Base-by-base conservation (phyloP, 192 early-diverging fungal species). In the Coemansia sp. region DNA sequence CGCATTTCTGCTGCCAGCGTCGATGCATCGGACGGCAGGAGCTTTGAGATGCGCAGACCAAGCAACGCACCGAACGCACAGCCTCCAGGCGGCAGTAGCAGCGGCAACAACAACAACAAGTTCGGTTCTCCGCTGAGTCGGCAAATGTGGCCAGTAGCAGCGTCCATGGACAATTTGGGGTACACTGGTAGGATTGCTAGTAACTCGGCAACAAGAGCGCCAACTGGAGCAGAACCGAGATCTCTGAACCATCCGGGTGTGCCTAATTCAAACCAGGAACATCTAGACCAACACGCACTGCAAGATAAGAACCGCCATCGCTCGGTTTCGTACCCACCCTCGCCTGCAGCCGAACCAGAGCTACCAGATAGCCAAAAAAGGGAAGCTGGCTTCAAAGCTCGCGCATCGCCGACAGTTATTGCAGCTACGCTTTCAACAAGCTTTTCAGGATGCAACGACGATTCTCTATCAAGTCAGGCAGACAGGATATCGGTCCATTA, bases 341-440 rank as follows among this genome's bases (percentile, higher is more conserved):
- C 61, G 26, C 55, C 55, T 31, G 55, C 33, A 8, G n/a, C 29
- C 55, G 55, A 57, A 16, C 15, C 26, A 20, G 55, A 57, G 30
- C 55, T 20, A 18, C 55, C 55, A 20, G 60, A 48, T 13, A 61
- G 29, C 30, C 60, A 30, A 43, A 37, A 39, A 26, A 8, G 21
- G 9, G 40, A 59, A 0, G 25, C 58, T 26, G 58, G 39, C 25
- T 13, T 57, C 18, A 30, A 30, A 34, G 12, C 64, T 15, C 63
- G 67, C 8, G 46, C 39, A 6, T 71, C 75, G 12, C 75, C 78
- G 30, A 57, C 72, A 7, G 65, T 66, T 30, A 63, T 80, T 29
- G 72, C 78, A 1, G 58, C 78, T 7, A 65, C 72, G 48, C 68
- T 80, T 18, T 80, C 78, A n/a, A 70, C 78, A 34, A 80, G 78